Percentiles rank a stretch among this genome's conserved stretches.
Conservation (phyloP, 805 yeast species). For the Yueomyces sp. region DNA sequence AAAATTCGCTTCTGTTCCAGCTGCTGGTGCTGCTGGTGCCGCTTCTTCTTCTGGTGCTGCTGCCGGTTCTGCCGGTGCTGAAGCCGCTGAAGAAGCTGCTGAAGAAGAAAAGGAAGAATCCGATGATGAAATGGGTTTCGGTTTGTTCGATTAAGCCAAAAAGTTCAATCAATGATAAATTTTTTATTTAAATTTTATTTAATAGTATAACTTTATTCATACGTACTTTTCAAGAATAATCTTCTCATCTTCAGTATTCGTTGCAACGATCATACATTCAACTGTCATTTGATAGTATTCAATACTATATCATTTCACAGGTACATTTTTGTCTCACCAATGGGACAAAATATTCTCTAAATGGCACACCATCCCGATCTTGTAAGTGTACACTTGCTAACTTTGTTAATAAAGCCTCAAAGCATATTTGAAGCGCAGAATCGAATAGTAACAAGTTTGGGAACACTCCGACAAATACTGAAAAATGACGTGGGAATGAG, state of each 20-base stretch:
- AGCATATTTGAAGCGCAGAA: no score
- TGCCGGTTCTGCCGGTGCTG: constrained; percentile 36
- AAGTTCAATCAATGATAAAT: no score
- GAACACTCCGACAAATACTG: no score
- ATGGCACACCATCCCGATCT: no score
- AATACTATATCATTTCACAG: no score
- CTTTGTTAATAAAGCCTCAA: no score
- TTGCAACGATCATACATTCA: background rate
- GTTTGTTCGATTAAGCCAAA: constrained; percentile 59
- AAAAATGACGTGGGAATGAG: no score
- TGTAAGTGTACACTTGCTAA: no score
- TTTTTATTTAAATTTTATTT: background rate
- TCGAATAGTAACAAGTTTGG: no score
- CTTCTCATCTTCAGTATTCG: background rate
- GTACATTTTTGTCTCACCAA: no score
- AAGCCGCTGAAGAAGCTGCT: constrained; percentile 37
- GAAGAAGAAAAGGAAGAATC: constrained; percentile 48
- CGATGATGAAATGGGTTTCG: constrained; percentile 80
- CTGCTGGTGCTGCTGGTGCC: constrained; percentile 38
- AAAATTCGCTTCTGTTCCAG: constrained; percentile 70
- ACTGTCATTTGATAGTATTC: background rate
- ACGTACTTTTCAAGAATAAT: background rate
- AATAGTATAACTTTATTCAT: background rate
- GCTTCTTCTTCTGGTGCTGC: constrained; percentile 3
- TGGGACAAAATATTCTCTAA: no score